Evolutionary conservation across 176 grass and related monocot species (phyloP), one percentile per base, ranked within the genome.

Genomic region (Musa beccarii): DNA sequence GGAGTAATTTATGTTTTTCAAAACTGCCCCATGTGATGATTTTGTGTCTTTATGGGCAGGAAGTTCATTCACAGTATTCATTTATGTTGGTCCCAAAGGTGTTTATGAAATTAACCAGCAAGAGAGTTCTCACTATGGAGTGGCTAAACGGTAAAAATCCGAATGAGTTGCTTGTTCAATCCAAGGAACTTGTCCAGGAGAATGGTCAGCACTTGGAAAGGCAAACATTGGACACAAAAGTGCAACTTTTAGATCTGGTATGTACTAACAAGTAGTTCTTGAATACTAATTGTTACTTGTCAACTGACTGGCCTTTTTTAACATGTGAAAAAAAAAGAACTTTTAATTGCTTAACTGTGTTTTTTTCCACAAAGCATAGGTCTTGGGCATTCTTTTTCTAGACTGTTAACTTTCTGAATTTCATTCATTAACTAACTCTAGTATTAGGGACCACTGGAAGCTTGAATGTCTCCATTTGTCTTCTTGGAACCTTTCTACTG

Each of bases 111-210:
- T 65, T 91, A 79, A 93, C 90, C 52, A 91, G 79, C 73, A 93
- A 87, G 76, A 93, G 86, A 83, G 90, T 97, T 86, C 85, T 97
- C 57, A 97, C 87, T 61, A 91, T 90, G 89, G 88, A 97, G 72
- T 97, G 94, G 94, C 74, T 97, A 62, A n/a, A 75, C 24, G 94
- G 90, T 83, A 86, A 93, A 85, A 97, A 78, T 50, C 94, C 94
- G 29, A 97, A 71, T 51, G 85, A 93, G 1, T 83, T 97, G 77
- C 82, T 97, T 81, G 84, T 87, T 54, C 75, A 88, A 52, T 82
- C 93, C 83, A 90, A 76, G 90, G 87, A 79, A 66, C 63, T 78
- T 79, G 79, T 57, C 51, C 49, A 67, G 62, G 52, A 70, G 19
- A 59, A 51, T 75, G 72, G 68, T 78, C 23, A 52, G 56, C 59